Evolutionary conservation across 2,329 filamentous ascomycete species (phyloP).

Genomic region (Diaporthe velutina): DNA sequence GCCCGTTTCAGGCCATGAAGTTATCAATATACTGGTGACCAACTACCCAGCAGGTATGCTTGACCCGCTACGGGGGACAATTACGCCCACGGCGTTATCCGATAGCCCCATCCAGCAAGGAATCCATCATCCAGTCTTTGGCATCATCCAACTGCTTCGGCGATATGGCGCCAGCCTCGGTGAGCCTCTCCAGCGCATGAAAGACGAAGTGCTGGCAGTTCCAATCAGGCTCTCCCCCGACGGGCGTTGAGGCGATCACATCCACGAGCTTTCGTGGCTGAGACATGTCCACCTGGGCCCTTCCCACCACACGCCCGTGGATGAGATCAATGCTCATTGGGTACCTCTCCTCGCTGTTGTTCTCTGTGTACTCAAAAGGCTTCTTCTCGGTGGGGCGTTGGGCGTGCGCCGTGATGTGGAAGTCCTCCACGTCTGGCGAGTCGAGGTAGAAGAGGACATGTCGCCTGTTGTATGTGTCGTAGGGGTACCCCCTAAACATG

Average conservation of each 20-base stretch:
- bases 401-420: constrained; percentile 21
- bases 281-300: not conserved
- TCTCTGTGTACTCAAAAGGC: not conserved
- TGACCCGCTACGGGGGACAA: too few relatives aligned
- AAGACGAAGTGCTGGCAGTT: constrained; percentile 15
- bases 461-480: constrained; percentile 7
- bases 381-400: not conserved
- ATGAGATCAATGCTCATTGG: not conserved
- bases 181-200: not conserved
- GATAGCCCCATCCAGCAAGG: not conserved
- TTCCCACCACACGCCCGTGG: not conserved
- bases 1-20: too few relatives aligned
- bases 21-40: too few relatives aligned
- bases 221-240: constrained; percentile 13
- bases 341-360: not conserved
- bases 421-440: constrained; percentile 13
- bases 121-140: constrained; percentile 22
- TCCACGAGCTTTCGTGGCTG: not conserved
- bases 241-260: constrained; percentile 15
- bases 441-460: constrained; percentile 21
- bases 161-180: not conserved
- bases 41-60: not conserved
- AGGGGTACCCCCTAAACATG: not conserved
- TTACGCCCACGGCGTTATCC: not conserved
- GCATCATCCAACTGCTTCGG: not conserved